A percentile compares a stretch with the other conserved stretches of the same genome.
phyloP scores from a whole-genome alignment of 2,329 filamentous ascomycete genomes.

The Graphilbum fragrans region DNA sequence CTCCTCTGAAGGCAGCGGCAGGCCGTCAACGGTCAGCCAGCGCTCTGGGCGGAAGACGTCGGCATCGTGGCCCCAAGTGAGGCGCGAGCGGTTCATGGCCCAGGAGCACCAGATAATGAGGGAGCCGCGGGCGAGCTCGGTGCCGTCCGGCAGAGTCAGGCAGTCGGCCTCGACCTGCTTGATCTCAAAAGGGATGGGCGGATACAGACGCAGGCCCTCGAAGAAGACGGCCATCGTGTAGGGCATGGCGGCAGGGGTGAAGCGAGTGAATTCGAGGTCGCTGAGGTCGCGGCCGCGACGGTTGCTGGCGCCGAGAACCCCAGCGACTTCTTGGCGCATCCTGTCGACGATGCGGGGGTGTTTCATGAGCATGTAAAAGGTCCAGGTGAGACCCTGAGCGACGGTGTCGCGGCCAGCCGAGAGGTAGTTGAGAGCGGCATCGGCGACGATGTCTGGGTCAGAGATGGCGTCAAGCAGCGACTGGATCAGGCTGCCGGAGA shows the following conservation, averaged over 20 bases:
- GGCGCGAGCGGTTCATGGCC: constrained; percentile 47
- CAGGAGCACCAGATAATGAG: constrained; percentile 53
- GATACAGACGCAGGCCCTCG: constrained; percentile 48
- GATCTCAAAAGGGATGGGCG: constrained; percentile 54
- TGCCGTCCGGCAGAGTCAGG: constrained; percentile 45
- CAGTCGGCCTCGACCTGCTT: constrained; percentile 40
- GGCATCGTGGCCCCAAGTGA: constrained; percentile 45
- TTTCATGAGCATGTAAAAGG: constrained; percentile 46
- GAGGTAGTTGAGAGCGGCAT: constrained; percentile 54
- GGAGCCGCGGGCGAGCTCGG: constrained; percentile 37
- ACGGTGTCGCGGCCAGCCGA: constrained; percentile 54
- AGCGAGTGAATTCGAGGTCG: constrained; percentile 18
- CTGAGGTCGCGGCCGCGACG: constrained; percentile 4
- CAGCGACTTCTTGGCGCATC: constrained; percentile 29
- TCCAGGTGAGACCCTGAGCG: constrained; percentile 53
- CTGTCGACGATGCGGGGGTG: constrained; percentile 27
- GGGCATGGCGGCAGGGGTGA: constrained; percentile 32
- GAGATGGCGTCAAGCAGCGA: constrained; percentile 45
- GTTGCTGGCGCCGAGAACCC: constrained; percentile 11
- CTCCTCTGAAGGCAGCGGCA: constrained; percentile 10
- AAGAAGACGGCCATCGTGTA: constrained; percentile 51
- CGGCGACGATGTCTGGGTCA: constrained; percentile 44
- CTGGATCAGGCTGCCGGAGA: constrained; percentile 46
- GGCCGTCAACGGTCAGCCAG: constrained; percentile 23
- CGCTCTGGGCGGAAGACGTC: constrained; percentile 28